Evolutionary conservation across 495 filamentous ascomycete genomes (phyloP).

Genomic region (Penicillium crystallinum): DNA sequence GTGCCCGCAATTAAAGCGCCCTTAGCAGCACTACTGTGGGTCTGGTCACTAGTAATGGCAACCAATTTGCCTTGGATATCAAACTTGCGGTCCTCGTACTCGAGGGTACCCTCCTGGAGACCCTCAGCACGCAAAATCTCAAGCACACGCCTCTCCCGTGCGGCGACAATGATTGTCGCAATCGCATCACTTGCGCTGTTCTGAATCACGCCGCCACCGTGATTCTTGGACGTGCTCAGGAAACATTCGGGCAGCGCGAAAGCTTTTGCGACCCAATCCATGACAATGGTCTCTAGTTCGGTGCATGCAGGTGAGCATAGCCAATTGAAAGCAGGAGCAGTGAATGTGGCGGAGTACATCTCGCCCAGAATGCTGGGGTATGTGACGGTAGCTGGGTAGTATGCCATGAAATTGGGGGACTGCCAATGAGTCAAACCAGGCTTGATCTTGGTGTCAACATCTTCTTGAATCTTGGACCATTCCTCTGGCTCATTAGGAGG

Average conservation of each 20-base stretch:
- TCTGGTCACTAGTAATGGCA: slow-evolving; percentile 71
- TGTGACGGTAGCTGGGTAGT: slow-evolving; percentile 78
- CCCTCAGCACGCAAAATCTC: slow-evolving; percentile 48
- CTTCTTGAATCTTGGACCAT: slow-evolving; percentile 77
- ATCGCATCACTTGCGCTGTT: slow-evolving; percentile 88
- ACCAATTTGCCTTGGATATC: slow-evolving; percentile 66
- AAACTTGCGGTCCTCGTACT: slow-evolving; percentile 55
- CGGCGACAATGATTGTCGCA: slow-evolving; percentile 81
- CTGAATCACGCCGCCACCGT: slow-evolving; percentile 89
- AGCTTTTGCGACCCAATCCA: slow-evolving; percentile 84
- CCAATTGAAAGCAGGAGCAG: slow-evolving; percentile 94
- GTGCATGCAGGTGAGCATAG: slow-evolving; percentile 93
- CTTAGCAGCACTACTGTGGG: slow-evolving; percentile 83
- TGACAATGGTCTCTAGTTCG: slow-evolving; percentile 87
- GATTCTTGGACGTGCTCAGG: slow-evolving; percentile 64
- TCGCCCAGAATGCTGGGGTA: slow-evolving; percentile 90
- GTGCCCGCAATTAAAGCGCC: slow-evolving; percentile 82
- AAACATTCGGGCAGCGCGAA: slow-evolving; percentile 71
- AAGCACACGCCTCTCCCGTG: slow-evolving; percentile 68
- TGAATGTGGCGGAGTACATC: slow-evolving; percentile 85
- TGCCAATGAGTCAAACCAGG: slow-evolving; percentile 97
- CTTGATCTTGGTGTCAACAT: slow-evolving; percentile 84
- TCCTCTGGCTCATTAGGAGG: slow-evolving; percentile 69
- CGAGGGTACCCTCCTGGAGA: slow-evolving; percentile 41
- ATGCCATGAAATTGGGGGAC: slow-evolving; percentile 93